A percentile compares a stretch with the other conserved stretches of the same genome.
phyloP scores from a whole-genome alignment of 164 flowering plant species.

The Kalanchoe fedtschenkoi region DNA sequence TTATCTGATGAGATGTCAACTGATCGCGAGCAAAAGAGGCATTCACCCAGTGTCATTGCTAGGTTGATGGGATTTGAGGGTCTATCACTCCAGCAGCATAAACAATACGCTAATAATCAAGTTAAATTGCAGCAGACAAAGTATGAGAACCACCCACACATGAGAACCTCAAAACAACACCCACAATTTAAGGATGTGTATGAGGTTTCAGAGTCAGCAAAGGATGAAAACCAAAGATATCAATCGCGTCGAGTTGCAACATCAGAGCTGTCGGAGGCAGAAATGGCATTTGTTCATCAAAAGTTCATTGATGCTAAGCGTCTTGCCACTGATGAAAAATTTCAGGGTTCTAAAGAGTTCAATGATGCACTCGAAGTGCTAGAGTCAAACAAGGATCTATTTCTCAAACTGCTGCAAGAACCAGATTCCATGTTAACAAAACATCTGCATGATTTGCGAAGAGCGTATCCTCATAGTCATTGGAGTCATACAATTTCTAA shows the following conservation, averaged over 20 bases:
- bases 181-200: conserved; percentile 78
- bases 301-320: conserved; percentile 54
- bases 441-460: conserved; percentile 48
- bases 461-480: conserved; percentile 17
- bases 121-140: conserved; percentile 18
- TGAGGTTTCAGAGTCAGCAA: conserved; percentile 51
- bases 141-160: conserved; percentile 23
- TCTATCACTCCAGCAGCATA: conserved; percentile 46
- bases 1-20: conserved; percentile 60
- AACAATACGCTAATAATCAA: conserved; percentile 24
- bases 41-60: conserved; percentile 70
- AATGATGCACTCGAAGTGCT: conserved; percentile 50
- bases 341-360: conserved; percentile 53
- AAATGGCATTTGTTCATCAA: conserved; percentile 42
- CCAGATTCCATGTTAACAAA: conserved; percentile 65
- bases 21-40: conserved; percentile 44
- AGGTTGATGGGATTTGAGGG: conserved; percentile 89
- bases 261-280: conserved; percentile 24
- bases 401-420: conserved; percentile 58
- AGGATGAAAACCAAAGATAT: conserved; percentile 12
- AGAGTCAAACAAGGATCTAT: conserved; percentile 55
- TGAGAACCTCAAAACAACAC: conserved; percentile 36
- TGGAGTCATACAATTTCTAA: conserved; percentile 20
- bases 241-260: conserved; percentile 11
- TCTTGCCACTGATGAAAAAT: conserved; percentile 44